Percentiles rank a stretch among this genome's conserved stretches.
Conservation (phyloP, 371 early-diverging fungal species). For the Mortierella sp. region DNA sequence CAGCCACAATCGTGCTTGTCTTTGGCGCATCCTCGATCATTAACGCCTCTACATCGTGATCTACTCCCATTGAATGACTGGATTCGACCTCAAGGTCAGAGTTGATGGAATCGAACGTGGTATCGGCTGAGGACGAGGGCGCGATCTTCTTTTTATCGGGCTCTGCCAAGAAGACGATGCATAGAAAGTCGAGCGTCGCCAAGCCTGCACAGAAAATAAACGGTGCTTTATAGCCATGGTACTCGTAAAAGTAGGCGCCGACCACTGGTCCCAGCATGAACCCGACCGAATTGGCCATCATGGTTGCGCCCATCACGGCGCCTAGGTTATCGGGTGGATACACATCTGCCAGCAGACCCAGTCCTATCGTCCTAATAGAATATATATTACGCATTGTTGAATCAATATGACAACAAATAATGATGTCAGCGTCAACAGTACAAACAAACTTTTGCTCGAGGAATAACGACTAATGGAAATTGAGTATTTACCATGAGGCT, state of each 20-base stretch:
- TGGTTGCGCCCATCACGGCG: conserved; percentile 79
- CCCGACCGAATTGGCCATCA: conserved; percentile 79
- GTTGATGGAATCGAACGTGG: too few relatives aligned
- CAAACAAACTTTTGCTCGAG: too few relatives aligned
- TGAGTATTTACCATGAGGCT: conserved; percentile 72
- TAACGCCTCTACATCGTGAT: conserved; percentile 30
- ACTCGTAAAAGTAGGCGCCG: conserved; percentile 80
- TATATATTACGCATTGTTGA: too few relatives aligned
- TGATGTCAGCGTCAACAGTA: background rate
- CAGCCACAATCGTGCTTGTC: conserved; percentile 30
- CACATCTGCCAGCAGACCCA: conserved; percentile 84
- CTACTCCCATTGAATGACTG: too few relatives aligned
- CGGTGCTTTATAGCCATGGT: conserved; percentile 75
- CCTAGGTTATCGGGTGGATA: conserved; percentile 78
- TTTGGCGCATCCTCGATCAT: conserved; percentile 16
- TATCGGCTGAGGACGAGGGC: conserved; percentile 13
- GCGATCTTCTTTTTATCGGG: conserved; percentile 53
- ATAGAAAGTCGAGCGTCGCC: conserved; percentile 76
- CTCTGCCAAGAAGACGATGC: conserved; percentile 70
- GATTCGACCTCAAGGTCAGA: too few relatives aligned
- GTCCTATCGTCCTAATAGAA: conserved; percentile 77
- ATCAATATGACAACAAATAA: background rate
- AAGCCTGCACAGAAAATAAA: conserved; percentile 80
- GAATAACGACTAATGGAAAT: too few relatives aligned
- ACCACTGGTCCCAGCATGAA: conserved; percentile 81